These are phyloP conservation scores for Fragaria nilgerrensis DNA, from an alignment of 306 rosid species.

Conservation along the genomic window DNA sequence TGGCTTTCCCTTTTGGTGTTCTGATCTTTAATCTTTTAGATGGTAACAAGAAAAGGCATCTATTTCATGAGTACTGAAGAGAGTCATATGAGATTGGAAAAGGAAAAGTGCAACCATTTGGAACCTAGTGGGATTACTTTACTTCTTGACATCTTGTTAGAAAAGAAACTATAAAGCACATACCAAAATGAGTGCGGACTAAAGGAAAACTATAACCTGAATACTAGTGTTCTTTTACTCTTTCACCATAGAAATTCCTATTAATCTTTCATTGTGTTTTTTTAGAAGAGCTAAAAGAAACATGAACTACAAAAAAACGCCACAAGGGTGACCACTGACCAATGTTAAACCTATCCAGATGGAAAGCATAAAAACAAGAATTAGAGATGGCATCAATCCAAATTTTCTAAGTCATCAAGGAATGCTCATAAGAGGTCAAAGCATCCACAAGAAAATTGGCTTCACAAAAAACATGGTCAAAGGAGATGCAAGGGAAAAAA, in stretches of 20 bases:
- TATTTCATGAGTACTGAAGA: slow-evolving; percentile 20
- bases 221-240: neutral
- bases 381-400: too few relatives aligned
- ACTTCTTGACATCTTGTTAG: neutral
- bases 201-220: neutral
- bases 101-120: slow-evolving; percentile 24
- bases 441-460: too few relatives aligned
- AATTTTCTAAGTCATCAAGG: too few relatives aligned
- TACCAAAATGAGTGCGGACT: neutral
- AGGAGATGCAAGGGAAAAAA: too few relatives aligned
- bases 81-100: slow-evolving; percentile 26
- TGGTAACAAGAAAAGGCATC: slow-evolving; percentile 27
- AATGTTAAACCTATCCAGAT: too few relatives aligned
- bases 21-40: slow-evolving; percentile 13
- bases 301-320: too few relatives aligned
- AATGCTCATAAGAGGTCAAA: too few relatives aligned
- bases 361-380: too few relatives aligned
- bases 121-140: slow-evolving; percentile 21
- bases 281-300: too few relatives aligned
- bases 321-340: too few relatives aligned
- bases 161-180: neutral
- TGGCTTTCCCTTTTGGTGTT: neutral
- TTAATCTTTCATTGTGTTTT: too few relatives aligned
- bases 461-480: too few relatives aligned
- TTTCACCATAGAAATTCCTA: neutral